Base-by-base conservation (phyloP, 2,329 filamentous ascomycete species). In the Colletotrichum orchidophilum region DNA sequence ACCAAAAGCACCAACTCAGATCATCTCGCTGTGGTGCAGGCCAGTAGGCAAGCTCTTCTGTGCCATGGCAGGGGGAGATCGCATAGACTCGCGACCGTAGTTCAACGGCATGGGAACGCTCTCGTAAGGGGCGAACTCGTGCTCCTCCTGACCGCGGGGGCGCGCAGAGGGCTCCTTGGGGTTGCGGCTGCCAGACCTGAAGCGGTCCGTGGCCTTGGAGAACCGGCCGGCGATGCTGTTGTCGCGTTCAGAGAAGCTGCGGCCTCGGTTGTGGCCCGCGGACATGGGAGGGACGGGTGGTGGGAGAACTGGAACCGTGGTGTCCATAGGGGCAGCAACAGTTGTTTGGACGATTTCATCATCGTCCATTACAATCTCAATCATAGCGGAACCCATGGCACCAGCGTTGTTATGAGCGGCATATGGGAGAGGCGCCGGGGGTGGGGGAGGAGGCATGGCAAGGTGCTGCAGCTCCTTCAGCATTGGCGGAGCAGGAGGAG, bases 361-460 rank as follows among this genome's bases (percentile, higher is more conserved):
- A 2, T 90, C 88, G 73, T 92, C 89, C 86, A 90, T 90, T 60
- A 92, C 88, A 72, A 92, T 90, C 77, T 92, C 90, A 73, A 92
- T 91, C 76, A 89, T 87, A 5, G 87, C 89, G 0, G 87, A 86
- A 8, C 83, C 85, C 18, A 84, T 74, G 2, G 83, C 83, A 72
- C 85, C 83, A 55, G 86, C 77, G 8, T 81, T 80, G 2, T 82
- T 78, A 33, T 80, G 81, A 53, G 81, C 77, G 55, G 81, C 76
- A 62, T 85, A 81, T 0, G 87, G 87, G 4, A 91, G 79, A 1
- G 90, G 90, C 1, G 88, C 86, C 0, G 89, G 90, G 1, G 90
- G 90, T 0, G 90, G 90, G 0, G 90, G 89, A 1, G 90, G 90
- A 1, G 89, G 89, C 27, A 81, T 83, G 26, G 88, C 88, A 29